A percentile compares a stretch with the other conserved stretches of the same genome.
These are phyloP conservation scores for Secale cereale DNA, from an alignment of 176 grass and related monocot species.

Conservation along the genomic window DNA sequence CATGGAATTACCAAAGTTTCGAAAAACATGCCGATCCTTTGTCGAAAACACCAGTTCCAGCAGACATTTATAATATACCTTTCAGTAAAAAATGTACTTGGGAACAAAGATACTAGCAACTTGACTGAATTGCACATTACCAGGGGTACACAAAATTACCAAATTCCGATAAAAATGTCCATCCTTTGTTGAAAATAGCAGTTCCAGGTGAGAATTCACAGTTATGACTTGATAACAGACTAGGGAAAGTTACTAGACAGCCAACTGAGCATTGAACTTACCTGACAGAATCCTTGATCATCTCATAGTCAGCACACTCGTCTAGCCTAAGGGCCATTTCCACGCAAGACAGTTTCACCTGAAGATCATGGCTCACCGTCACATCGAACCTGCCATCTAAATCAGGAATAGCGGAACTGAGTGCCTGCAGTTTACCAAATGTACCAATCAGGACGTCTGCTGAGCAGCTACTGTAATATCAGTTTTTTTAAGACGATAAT, in stretches of 20 bases:
- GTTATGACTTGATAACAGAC: too few relatives aligned
- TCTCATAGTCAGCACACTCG: conserved; percentile 2
- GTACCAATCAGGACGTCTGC: neutral
- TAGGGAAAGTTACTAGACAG: too few relatives aligned
- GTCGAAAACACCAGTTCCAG: neutral
- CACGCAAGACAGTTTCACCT: neutral
- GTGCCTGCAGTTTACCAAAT: conserved; percentile 5
- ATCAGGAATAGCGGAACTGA: neutral
- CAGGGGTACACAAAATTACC: neutral
- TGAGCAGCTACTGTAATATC: neutral
- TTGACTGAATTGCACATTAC: neutral
- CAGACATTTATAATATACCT: neutral
- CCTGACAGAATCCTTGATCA: conserved; percentile 10
- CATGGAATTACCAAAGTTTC: conserved; percentile 1
- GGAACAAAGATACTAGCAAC: neutral
- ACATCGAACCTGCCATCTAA: neutral
- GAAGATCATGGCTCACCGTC: neutral
- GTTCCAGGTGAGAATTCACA: too few relatives aligned
- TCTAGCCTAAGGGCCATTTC: neutral
- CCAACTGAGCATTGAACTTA: neutral
- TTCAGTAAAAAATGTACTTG: neutral
- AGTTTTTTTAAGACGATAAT: neutral
- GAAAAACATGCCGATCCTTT: neutral
- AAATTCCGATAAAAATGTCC: neutral
- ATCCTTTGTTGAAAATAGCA: neutral